Evolutionary conservation across 108 stramenopile genomes (phyloP).

Genomic region (Parietichytrium sp.): DNA sequence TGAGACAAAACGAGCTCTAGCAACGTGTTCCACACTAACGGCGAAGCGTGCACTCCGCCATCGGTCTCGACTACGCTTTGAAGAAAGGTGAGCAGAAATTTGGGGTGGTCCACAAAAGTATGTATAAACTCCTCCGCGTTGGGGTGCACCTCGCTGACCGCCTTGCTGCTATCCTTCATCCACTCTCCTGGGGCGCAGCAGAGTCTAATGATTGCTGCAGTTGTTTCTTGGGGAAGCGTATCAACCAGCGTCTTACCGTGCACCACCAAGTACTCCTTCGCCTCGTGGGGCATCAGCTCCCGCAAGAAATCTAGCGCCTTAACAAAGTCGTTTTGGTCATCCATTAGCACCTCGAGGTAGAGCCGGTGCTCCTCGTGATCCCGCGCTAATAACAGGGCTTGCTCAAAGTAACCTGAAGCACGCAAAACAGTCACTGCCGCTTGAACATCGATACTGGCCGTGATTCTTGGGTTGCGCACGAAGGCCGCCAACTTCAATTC

Average conservation of each 20-base stretch:
- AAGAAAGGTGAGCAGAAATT: not conserved
- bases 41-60: not conserved
- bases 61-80: not conserved
- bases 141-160: not conserved
- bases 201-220: slow-evolving; percentile 50
- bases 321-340: slow-evolving; percentile 41
- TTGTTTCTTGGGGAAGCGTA: slow-evolving; percentile 48
- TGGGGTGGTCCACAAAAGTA: slow-evolving; percentile 23
- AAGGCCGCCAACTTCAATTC: slow-evolving; percentile 50
- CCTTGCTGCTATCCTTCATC: not conserved
- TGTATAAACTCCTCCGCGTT: slow-evolving; percentile 13
- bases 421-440: slow-evolving; percentile 48
- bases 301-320: slow-evolving; percentile 49
- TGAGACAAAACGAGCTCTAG: slow-evolving; percentile 27
- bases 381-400: slow-evolving; percentile 49
- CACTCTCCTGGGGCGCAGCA: slow-evolving; percentile 44
- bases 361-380: slow-evolving; percentile 42
- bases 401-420: slow-evolving; percentile 49
- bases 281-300: not conserved
- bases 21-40: slow-evolving; percentile 10
- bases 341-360: slow-evolving; percentile 52
- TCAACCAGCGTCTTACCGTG: slow-evolving; percentile 47
- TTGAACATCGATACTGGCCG: slow-evolving; percentile 44
- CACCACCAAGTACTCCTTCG: slow-evolving; percentile 12
- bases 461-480: not conserved